Base-by-base conservation (phyloP, 352 stramenopile species). In the Pilasporangium apinafurcum region DNA sequence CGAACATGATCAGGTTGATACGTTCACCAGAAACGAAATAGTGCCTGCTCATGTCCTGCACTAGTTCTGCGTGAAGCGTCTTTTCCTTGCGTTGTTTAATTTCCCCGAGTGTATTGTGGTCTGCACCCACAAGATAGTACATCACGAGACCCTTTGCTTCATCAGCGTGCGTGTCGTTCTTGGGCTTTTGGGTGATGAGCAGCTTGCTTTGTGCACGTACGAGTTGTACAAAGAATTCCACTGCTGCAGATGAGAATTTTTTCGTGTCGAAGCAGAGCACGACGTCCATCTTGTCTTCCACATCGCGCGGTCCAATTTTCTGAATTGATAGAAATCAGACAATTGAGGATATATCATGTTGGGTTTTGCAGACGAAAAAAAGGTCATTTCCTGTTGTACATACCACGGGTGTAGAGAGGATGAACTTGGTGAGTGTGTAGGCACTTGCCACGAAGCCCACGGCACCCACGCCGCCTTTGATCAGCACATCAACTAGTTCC, bases 361-460 rank as follows among this genome's bases (percentile, higher is more conserved):
- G 18, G 7, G 31, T 18, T 22, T 8, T 44, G 3, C 17, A 16
- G 30, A 3, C 18, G 10, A 21, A 46, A 1, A 37, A 29, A 4
- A n/a, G n/a, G n/a, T n/a, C n/a, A n/a, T n/a, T n/a, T n/a, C n/a
- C n/a, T n/a, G n/a, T n/a, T n/a, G 33, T 57, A 54, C 47, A 25
- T 39, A 88, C 76, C 71, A 89, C 68, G 7, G 74, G 65, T 25
- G 78, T 86, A 17, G 68, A 65, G 35, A 80, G 46, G 42, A 92
- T 83, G 62, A 89, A 92, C 65, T 87, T 89, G 53, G 71, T 75
- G 32, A 92, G 67, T 60, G 74, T 83, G 55, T 74, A 74, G 45
- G 74, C 76, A 39, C 76, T 92, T 35, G 72, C 76, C 14, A 84
- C 44, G 33, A 92, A 83, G 51, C 79, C 79, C 38, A 84, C 48